phyloP scores from a whole-genome alignment of 1,139 yeast genomes.

The Nakaseomyces delphensis region DNA sequence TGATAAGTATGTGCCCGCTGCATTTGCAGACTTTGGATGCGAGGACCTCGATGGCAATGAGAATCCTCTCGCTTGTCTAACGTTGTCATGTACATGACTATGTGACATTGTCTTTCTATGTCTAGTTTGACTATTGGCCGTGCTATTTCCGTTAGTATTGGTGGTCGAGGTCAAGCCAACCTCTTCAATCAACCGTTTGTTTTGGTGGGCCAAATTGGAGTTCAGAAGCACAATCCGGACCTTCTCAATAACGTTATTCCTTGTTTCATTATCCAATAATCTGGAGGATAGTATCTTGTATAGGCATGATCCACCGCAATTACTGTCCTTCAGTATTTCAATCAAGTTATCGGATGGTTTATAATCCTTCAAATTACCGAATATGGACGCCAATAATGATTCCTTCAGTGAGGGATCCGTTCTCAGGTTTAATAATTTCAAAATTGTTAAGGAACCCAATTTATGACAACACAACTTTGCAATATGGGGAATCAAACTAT shows the following conservation, averaged over 20 bases:
- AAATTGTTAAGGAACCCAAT: constrained; percentile 72
- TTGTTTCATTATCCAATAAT: constrained; percentile 43
- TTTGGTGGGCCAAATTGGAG: constrained; percentile 55
- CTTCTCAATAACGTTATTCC: constrained; percentile 48
- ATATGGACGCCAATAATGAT: constrained; percentile 51
- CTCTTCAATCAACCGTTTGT: constrained; percentile 80
- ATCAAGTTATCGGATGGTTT: constrained; percentile 35
- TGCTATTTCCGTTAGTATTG: constrained; percentile 5
- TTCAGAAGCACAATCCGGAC: constrained; percentile 52
- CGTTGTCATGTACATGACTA: constrained; percentile 15
- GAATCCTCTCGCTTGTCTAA: background rate
- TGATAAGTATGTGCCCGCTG: constrained; percentile 2
- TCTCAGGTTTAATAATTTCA: constrained; percentile 65
- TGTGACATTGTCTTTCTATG: constrained; percentile 22
- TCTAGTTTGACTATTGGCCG: constrained; percentile 10
- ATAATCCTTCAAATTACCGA: constrained; percentile 36
- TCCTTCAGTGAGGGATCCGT: constrained; percentile 42
- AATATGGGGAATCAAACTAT: constrained; percentile 52
- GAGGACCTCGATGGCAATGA: constrained; percentile 1
- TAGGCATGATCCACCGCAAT: constrained; percentile 72
- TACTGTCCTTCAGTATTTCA: constrained; percentile 46
- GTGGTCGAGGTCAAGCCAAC: constrained; percentile 48
- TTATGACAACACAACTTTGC: constrained; percentile 67
- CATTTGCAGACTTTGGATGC: constrained; percentile 2
- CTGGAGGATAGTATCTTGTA: constrained; percentile 67